phyloP scores from a whole-genome alignment of 2,329 filamentous ascomycete species.

The Cladosporium velox region DNA sequence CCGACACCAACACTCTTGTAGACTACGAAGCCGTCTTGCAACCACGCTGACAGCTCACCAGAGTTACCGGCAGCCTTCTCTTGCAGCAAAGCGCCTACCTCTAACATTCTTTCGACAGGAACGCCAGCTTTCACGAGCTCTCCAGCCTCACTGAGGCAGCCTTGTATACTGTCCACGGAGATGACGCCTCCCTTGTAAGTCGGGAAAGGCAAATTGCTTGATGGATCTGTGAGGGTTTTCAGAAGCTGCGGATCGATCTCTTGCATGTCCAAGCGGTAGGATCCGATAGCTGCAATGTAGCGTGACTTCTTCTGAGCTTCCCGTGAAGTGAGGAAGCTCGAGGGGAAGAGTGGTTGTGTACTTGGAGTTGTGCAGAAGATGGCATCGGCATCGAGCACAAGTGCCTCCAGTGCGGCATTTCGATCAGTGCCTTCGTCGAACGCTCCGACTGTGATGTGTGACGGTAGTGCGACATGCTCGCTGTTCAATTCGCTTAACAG shows the following conservation, averaged over 20 bases:
- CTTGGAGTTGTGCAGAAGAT: conserved; percentile 89
- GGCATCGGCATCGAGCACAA: conserved; percentile 70
- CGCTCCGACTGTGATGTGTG: conserved; percentile 68
- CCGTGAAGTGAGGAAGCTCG: conserved; percentile 67
- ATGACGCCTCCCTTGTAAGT: conserved; percentile 64
- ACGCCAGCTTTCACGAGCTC: background rate
- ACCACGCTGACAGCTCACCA: conserved; percentile 53
- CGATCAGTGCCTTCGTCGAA: conserved; percentile 3
- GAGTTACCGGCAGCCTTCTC: background rate
- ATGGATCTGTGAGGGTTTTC: conserved; percentile 52
- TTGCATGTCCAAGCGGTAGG: conserved; percentile 71
- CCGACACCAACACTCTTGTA: conserved; percentile 70
- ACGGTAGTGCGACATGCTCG: conserved; percentile 68
- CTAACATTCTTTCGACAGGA: background rate
- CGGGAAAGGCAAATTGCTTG: background rate
- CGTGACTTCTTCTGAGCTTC: conserved; percentile 70
- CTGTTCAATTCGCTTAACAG: conserved; percentile 47
- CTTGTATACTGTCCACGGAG: conserved; percentile 63
- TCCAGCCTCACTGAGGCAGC: background rate
- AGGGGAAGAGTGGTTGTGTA: conserved; percentile 72
- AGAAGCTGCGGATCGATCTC: conserved; percentile 80
- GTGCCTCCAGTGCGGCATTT: background rate
- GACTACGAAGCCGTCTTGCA: conserved; percentile 64
- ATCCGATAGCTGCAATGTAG: conserved; percentile 72
- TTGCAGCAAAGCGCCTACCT: background rate